Base-by-base conservation (phyloP, 2,329 filamentous ascomycete species). In the Fusarium drepaniforme region DNA sequence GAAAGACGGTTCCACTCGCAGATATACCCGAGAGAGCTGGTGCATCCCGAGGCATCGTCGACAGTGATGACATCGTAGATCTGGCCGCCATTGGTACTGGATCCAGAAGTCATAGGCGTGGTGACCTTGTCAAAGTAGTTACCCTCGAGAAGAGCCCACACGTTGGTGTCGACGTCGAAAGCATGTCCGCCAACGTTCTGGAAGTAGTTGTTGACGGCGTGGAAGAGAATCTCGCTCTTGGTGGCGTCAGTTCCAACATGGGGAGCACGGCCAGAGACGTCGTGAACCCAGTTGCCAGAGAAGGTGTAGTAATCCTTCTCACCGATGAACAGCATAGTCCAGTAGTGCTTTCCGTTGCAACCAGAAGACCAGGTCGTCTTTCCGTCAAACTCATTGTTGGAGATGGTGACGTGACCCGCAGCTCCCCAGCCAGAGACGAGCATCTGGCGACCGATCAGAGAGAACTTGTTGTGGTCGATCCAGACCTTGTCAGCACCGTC, bases 141-240 rank as follows among this genome's bases (percentile, higher is more conserved):
- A 42, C 89, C 89, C 81, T 91, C 89, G 1, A 87, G 85, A 21
- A 91, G 82, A 38, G 89, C 84, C 74, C 83, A 83, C 44, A 78
- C 83, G 38, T 84, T 85, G 8, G 77, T 46, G 37, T 82, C 83
- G 53, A 85, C 79, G 77, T 90, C 90, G 77, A 91, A 90, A 15
- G 88, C 87, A 80, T 91, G 90, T 25, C 87, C 87, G 16, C 81
- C 73, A 8, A 74, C 77, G 80, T 86, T 87, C 78, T 86, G 84
- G 82, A 85, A 90, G 85, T 90, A 90, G 85, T 91, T 91, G 86
- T 90, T 91, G 77, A 90, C 87, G 23, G 87, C 87, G 80, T 91
- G 90, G 44, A 91, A 78, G 16, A 84, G 82, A 30, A 90, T 85
- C 87, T 89, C 51, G 21, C 37, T 65, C 53, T 63, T 61, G 21